Evolutionary conservation across 2,329 filamentous ascomycete genomes (phyloP), one percentile per base, ranked within the genome.

Genomic region (Aureobasidium mangrovei): DNA sequence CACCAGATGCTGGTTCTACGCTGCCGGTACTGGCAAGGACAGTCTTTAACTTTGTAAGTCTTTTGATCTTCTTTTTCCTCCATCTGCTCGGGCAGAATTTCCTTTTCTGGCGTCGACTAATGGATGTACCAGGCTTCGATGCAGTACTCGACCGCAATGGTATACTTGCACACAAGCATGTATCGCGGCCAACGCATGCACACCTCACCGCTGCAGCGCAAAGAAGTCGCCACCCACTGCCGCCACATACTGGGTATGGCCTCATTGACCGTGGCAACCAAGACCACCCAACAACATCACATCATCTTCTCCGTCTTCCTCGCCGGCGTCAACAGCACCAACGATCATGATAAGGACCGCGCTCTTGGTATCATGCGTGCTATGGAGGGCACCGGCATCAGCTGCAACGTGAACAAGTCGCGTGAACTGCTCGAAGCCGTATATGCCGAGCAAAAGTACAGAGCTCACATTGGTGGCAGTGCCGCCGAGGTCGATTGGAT

Each of bases 141-240:
- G 3, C 49, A 58, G 28, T 58, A 54, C 18, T 56, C 57, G 10
- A 43, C 55, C 3, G 7, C 71, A 39, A 68, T 75, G 27, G 69
- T 81, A 42, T 80, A 78, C 61, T 70, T 73, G n/a, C 73, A 76
- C 53, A 79, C 75, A 4, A 76, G 72, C 60, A 75, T 81, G 71
- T 79, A 74, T 68, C 70, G 72, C 3, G 65, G 67, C 3, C 78
- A 81, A 63, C 63, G 70, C 2, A 59, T 70, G 3, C 68, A 74
- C 26, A 39, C n/a, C 7, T 10, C 53, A 2, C 8, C 24, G 5
- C 3, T 12, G 7, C 38, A 55, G 27, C 44, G 32, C 7, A 48
- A 47, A 43, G 54, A 54, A 32, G 41, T 51, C 36, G 49, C 57
- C 24, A 63, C 67, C n/a, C 63, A 70, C 33, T 61, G 65, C 27